phyloP scores from a whole-genome alignment of 1,284 basidiomycete species.

The Pascua guehoae region DNA sequence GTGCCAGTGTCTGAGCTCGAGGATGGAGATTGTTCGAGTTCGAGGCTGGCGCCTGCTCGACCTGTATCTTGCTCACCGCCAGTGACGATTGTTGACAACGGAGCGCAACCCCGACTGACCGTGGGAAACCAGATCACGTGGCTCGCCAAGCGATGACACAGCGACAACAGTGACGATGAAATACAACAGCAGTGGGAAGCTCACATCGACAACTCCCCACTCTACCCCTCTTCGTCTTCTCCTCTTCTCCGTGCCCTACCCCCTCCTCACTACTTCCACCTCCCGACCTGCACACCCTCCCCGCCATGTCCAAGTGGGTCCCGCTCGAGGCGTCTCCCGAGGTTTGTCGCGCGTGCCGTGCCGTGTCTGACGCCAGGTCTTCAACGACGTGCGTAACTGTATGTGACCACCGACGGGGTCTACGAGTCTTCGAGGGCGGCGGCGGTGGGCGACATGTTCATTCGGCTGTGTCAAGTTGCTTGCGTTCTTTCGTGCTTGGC shows the following conservation, averaged over 20 bases:
- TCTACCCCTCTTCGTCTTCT: neutral
- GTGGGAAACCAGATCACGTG: constrained; percentile 11
- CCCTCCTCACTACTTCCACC: neutral
- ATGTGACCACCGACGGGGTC: neutral
- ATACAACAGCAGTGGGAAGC: too few species aligned
- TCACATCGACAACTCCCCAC: too few species aligned
- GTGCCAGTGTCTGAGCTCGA: neutral
- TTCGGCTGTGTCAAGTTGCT: too few species aligned
- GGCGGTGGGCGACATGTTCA: too few species aligned
- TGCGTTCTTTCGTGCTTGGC: too few species aligned
- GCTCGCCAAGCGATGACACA: neutral
- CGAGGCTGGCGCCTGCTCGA: too few species aligned
- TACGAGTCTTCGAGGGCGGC: too few species aligned
- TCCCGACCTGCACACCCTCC: neutral
- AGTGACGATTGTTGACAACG: constrained; percentile 18
- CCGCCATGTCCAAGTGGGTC: constrained; percentile 57
- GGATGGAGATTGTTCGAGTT: too few species aligned
- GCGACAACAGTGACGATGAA: too few species aligned
- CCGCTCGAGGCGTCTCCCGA: constrained; percentile 74
- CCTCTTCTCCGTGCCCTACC: neutral
- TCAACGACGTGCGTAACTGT: constrained; percentile 40
- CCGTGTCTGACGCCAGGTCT: constrained; percentile 32
- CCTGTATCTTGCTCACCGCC: too few species aligned
- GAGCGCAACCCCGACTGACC: neutral
- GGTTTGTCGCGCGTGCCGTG: constrained; percentile 46